Evolutionary conservation across 768 basidiomycete species (phyloP).

Genomic region (Agrocybe pediades): DNA sequence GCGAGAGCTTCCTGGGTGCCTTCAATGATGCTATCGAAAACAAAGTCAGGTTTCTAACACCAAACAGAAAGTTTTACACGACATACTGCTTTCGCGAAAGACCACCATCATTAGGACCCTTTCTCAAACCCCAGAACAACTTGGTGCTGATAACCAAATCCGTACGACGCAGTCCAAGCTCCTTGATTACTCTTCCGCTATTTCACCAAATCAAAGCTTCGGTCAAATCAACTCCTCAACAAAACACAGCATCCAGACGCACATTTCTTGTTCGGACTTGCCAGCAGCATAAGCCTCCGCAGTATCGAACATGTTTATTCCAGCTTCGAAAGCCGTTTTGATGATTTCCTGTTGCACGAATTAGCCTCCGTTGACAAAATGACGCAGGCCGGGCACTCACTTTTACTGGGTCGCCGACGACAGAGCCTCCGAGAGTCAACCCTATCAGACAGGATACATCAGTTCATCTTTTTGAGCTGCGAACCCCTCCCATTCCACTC

Average conservation of each 20-base stretch:
- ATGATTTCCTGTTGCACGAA: slow-evolving; percentile 69
- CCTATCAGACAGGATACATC: too few relatives aligned
- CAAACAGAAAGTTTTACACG: not conserved
- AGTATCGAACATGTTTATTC: slow-evolving; percentile 73
- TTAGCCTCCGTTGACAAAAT: not conserved
- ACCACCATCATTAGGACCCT: slow-evolving; percentile 56
- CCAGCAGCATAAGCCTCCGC: slow-evolving; percentile 65
- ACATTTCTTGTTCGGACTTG: slow-evolving; percentile 74
- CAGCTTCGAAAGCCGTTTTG: slow-evolving; percentile 69
- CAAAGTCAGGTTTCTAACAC: not conserved
- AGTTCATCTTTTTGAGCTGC: not conserved
- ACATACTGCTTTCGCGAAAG: slow-evolving; percentile 57
- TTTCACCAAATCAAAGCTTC: not conserved
- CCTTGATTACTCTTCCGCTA: slow-evolving; percentile 70
- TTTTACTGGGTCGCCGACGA: slow-evolving; percentile 70
- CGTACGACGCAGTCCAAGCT: slow-evolving; percentile 62
- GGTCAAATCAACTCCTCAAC: not conserved
- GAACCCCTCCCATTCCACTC: slow-evolving; percentile 5
- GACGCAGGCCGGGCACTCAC: slow-evolving; percentile 22
- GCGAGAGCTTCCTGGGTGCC: slow-evolving; percentile 63
- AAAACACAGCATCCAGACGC: slow-evolving; percentile 10
- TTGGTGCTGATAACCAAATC: slow-evolving; percentile 77
- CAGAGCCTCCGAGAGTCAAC: slow-evolving; percentile 63
- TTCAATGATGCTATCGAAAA: slow-evolving; percentile 65
- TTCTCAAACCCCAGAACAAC: slow-evolving; percentile 67